Conservation (phyloP, 306 rosid species). For the Gynostemma pentaphyllum region DNA sequence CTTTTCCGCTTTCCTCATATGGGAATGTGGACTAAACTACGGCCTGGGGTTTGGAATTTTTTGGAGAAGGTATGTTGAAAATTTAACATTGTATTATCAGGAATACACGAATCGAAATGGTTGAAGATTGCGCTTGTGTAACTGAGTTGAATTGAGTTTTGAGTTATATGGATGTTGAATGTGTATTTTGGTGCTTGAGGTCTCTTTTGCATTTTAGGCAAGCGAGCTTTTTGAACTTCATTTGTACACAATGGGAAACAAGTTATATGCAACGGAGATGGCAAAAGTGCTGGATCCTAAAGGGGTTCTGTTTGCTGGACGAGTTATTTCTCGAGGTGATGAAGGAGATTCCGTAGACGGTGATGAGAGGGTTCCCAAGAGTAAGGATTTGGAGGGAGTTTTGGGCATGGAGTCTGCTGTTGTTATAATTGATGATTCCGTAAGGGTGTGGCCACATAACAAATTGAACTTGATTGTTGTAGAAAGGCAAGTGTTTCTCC, state of each 20-base stretch:
- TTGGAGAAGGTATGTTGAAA: constrained; percentile 67
- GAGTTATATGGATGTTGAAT: neutral
- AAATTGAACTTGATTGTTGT: constrained; percentile 93
- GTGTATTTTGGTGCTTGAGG: constrained; percentile 7
- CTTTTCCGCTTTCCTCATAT: constrained; percentile 89
- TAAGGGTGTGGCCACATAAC: constrained; percentile 99
- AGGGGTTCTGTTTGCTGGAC: constrained; percentile 71
- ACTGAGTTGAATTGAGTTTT: neutral
- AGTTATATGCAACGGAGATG: constrained; percentile 95
- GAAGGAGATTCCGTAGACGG: constrained; percentile 67
- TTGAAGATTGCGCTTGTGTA: neutral
- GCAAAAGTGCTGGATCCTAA: constrained; percentile 98
- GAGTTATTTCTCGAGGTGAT: constrained; percentile 95
- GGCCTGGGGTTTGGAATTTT: constrained; percentile 97
- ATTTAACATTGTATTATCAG: neutral
- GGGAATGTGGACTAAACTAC: constrained; percentile 99
- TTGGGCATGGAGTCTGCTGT: constrained; percentile 97
- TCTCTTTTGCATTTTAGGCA: constrained; percentile 49
- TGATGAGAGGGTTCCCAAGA: constrained; percentile 81
- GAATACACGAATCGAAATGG: neutral
- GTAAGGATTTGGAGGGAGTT: constrained; percentile 97
- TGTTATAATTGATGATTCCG: constrained; percentile 92
- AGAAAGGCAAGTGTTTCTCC: constrained; percentile 53
- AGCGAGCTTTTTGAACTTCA: constrained; percentile 90
- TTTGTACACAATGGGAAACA: constrained; percentile 99